Evolutionary conservation across 495 filamentous ascomycete genomes (phyloP).

Genomic region (Penicillium fimorum): DNA sequence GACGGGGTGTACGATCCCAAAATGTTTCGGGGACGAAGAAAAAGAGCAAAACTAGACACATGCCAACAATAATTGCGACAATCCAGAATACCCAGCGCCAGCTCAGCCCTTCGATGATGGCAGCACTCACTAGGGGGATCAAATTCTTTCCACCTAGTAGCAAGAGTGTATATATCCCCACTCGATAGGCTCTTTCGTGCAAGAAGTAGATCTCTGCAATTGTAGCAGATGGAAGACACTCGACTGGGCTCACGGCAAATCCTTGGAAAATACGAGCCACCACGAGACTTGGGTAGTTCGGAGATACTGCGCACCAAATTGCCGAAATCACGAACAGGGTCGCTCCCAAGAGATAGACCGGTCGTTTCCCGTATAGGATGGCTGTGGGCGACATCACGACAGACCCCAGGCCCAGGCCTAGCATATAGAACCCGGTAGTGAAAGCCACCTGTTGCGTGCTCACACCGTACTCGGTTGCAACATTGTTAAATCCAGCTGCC

Average conservation of each 20-base stretch:
- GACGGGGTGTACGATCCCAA: slow-evolving; percentile 82
- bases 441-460: slow-evolving; percentile 73
- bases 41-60: slow-evolving; percentile 72
- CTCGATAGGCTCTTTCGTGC: slow-evolving; percentile 88
- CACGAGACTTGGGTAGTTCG: slow-evolving; percentile 75
- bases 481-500: slow-evolving; percentile 84
- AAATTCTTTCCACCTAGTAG: slow-evolving; percentile 92
- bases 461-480: slow-evolving; percentile 69
- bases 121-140: slow-evolving; percentile 83
- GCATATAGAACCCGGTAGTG: slow-evolving; percentile 93
- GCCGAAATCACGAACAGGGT: slow-evolving; percentile 73
- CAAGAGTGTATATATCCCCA: slow-evolving; percentile 93
- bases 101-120: slow-evolving; percentile 68
- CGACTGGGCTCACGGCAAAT: slow-evolving; percentile 84
- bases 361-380: slow-evolving; percentile 86
- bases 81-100: slow-evolving; percentile 92
- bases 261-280: slow-evolving; percentile 85
- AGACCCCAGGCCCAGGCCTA: slow-evolving; percentile 84
- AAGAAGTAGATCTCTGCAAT: slow-evolving; percentile 97
- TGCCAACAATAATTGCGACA: slow-evolving; percentile 79
- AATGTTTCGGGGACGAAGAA: slow-evolving; percentile 95
- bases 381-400: slow-evolving; percentile 86
- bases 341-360: slow-evolving; percentile 81
- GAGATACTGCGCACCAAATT: slow-evolving; percentile 83
- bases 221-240: slow-evolving; percentile 90